These are phyloP conservation scores for Erodium texanum DNA, from an alignment of 441 rosid genomes.

Conservation along the genomic window DNA sequence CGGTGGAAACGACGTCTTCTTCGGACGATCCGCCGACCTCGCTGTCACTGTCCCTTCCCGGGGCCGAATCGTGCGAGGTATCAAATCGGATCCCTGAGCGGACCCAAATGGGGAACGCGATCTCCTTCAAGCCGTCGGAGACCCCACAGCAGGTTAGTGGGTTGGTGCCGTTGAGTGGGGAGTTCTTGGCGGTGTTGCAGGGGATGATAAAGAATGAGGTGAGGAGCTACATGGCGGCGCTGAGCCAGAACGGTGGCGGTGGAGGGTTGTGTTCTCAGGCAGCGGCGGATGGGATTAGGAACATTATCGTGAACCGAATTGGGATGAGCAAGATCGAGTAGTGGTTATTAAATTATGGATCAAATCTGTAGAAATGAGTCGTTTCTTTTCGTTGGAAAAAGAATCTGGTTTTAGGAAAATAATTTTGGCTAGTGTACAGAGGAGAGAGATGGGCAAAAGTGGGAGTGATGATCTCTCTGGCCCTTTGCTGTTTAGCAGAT, in stretches of 20 bases:
- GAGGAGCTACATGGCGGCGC: slow-evolving; percentile 52
- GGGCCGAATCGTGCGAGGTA: slow-evolving; percentile 32
- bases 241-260: slow-evolving; percentile 35
- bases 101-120: slow-evolving; percentile 8
- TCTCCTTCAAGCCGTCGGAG: neutral
- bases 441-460: too few relatives aligned
- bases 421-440: too few relatives aligned
- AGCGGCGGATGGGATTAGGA: slow-evolving; percentile 39
- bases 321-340: slow-evolving; percentile 58
- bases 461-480: too few relatives aligned
- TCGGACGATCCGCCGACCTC: slow-evolving; percentile 41
- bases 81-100: slow-evolving; percentile 7
- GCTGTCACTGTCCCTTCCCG: slow-evolving; percentile 64
- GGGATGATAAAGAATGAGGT: slow-evolving; percentile 69
- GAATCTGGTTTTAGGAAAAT: too few relatives aligned
- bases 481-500: too few relatives aligned
- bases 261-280: slow-evolving; percentile 18
- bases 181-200: slow-evolving; percentile 58
- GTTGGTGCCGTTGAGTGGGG: slow-evolving; percentile 35
- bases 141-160: slow-evolving; percentile 19
- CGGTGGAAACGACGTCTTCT: slow-evolving; percentile 20
- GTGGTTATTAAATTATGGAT: neutral
- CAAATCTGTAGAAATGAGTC: neutral
- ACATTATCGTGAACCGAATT: slow-evolving; percentile 56
- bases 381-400: too few relatives aligned